These are phyloP conservation scores for Iberis amara DNA, from an alignment of 441 rosid genomes.

Conservation along the genomic window DNA sequence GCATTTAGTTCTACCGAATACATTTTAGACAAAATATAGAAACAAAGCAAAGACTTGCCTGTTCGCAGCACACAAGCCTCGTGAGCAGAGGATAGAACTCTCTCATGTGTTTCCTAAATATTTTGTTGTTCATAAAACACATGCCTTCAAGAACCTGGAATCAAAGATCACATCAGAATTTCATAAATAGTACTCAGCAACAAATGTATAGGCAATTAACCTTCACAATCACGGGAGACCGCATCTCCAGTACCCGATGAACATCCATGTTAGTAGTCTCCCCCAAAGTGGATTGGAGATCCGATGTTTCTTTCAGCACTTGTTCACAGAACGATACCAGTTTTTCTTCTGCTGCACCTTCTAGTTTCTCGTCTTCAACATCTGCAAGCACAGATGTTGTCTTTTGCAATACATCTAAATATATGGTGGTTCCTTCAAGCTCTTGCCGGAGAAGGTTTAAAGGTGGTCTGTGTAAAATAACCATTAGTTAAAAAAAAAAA, in stretches of 20 bases:
- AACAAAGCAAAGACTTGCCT: conserved; percentile 41
- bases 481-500: conserved; percentile 15
- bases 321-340: conserved; percentile 87
- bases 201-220: conserved; percentile 28
- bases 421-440: conserved; percentile 75
- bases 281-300: conserved; percentile 73
- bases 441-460: conserved; percentile 94
- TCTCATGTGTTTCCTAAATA: conserved; percentile 79
- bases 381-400: conserved; percentile 51
- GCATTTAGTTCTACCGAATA: not conserved
- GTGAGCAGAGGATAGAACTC: conserved; percentile 94
- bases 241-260: conserved; percentile 84
- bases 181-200: too few relatives aligned
- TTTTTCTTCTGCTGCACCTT: conserved; percentile 78
- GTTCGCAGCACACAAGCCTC: conserved; percentile 91
- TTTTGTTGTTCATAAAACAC: conserved; percentile 83
- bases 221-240: conserved; percentile 92
- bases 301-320: conserved; percentile 81
- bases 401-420: conserved; percentile 87
- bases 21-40: not conserved
- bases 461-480: conserved; percentile 70
- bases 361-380: conserved; percentile 49
- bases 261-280: conserved; percentile 83
- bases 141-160: conserved; percentile 91
- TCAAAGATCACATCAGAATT: conserved; percentile 10